These are phyloP conservation scores for Lentinula novae-zelandiae DNA, from an alignment of 1,284 basidiomycete species.

Conservation along the genomic window DNA sequence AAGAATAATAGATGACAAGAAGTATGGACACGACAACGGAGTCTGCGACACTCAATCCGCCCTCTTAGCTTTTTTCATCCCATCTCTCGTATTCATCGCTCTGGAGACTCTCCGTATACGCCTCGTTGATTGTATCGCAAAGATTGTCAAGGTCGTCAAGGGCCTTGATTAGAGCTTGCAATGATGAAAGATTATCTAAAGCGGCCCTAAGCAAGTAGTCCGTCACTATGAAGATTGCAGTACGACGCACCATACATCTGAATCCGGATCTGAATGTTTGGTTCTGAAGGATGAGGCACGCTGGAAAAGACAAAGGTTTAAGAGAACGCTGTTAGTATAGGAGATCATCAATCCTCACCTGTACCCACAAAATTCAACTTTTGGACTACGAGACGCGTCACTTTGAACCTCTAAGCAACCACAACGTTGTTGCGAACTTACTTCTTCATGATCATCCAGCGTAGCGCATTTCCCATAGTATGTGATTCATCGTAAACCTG, in stretches of 20 bases:
- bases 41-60: background rate
- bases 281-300: constrained; percentile 40
- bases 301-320: constrained; percentile 2
- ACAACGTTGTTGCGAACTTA: constrained; percentile 31
- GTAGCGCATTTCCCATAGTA: constrained; percentile 90
- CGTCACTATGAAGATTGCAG: too few relatives aligned
- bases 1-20: background rate
- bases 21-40: background rate
- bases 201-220: background rate
- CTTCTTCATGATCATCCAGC: constrained; percentile 99
- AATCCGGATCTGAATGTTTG: constrained; percentile 91
- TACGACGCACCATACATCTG: constrained; percentile 93
- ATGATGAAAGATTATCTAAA: constrained; percentile 74
- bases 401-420: background rate
- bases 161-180: constrained; percentile 73
- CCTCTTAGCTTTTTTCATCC: constrained; percentile 59
- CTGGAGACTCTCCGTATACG: constrained; percentile 58
- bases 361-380: constrained; percentile 98
- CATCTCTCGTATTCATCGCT: constrained; percentile 56
- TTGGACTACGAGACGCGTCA: constrained; percentile 59
- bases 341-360: constrained; percentile 43
- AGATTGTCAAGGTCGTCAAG: constrained; percentile 74
- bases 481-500: constrained; percentile 93
- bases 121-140: constrained; percentile 63
- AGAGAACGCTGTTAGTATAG: constrained; percentile 19